phyloP scores from a whole-genome alignment of 257 asterid species.

The Solanum verrucosum region DNA sequence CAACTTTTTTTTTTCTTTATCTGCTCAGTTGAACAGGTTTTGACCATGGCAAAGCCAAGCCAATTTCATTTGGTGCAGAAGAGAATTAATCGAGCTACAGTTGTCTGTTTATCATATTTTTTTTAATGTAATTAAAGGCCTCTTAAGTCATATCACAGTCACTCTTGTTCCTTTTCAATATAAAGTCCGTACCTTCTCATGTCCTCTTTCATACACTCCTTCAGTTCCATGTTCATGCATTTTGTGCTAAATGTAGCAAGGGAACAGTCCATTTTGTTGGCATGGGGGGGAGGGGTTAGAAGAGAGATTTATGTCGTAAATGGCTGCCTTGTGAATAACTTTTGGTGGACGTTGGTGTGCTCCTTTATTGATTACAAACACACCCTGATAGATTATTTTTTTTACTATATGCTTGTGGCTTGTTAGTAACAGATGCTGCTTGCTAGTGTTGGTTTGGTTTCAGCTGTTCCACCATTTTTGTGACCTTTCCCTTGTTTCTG shows the following conservation, averaged over 20 bases:
- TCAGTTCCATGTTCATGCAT: background rate
- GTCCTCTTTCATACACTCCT: background rate
- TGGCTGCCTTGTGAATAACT: background rate
- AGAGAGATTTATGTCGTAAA: background rate
- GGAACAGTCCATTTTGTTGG: background rate
- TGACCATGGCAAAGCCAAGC: background rate
- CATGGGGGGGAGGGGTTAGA: no score
- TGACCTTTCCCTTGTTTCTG: background rate
- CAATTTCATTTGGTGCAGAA: background rate
- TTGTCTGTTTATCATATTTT: background rate
- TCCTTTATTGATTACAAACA: background rate
- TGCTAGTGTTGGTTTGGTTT: background rate
- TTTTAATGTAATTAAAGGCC: background rate
- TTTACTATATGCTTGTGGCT: background rate
- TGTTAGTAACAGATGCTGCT: background rate
- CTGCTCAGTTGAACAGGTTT: background rate
- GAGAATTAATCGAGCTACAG: background rate
- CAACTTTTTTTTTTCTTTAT: background rate
- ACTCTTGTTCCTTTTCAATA: background rate
- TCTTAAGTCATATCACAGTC: background rate
- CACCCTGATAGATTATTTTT: background rate
- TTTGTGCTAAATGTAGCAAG: background rate
- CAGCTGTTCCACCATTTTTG: background rate
- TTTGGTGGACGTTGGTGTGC: background rate
- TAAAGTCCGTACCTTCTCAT: background rate